Evolutionary conservation across 2,329 filamentous ascomycete species (phyloP), one percentile per base, ranked within the genome.

Genomic region (Apiospora pterosperma): DNA sequence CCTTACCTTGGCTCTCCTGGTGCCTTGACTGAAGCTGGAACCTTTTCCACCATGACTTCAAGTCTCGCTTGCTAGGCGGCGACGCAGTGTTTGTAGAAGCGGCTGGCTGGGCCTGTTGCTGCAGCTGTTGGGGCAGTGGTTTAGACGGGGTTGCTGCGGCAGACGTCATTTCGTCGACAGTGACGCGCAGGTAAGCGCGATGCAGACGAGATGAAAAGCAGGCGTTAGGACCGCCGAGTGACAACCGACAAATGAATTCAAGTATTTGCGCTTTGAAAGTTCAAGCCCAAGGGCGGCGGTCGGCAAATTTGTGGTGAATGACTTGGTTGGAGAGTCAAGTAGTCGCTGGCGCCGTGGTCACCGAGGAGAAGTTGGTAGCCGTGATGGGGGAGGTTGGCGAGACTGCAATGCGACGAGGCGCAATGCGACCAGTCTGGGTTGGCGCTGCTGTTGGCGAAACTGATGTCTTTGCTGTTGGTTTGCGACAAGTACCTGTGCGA

Each of bases 11-110:
- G 61, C 80, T 71, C 69, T 88, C 86, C 63, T 86, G 83, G 65
- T 84, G 82, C 72, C 83, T 87, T 41, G 82, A 79, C 58, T 85
- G 82, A 63, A 91, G 86, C 80, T 96, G 96, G 81, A 99, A 98
- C 73, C 90, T 89, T 79, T 93, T 97, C 96, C 96, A 98, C 96
- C 96, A 99, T 66, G 92, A 96, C 71, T 93, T 91, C 71, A 98
- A 83, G 76, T 97, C 93, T 76, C 92, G 89, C 81, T 91, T 96
- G 69, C 89, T 92, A 36, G 92, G 92, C 63, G 92, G 92, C 48
- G 92, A 93, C 76, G 84, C 75, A 76, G 84, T 73, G 78, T 80
- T 78, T 31, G 36, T 38, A 38, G 62, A 31, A 21, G 52, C 48
- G 36, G 44, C 41, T 36, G 39, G 31, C 28, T 55, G 62, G 25